phyloP scores from a whole-genome alignment of 2,329 filamentous ascomycete species.

The Colletotrichum godetiae region DNA sequence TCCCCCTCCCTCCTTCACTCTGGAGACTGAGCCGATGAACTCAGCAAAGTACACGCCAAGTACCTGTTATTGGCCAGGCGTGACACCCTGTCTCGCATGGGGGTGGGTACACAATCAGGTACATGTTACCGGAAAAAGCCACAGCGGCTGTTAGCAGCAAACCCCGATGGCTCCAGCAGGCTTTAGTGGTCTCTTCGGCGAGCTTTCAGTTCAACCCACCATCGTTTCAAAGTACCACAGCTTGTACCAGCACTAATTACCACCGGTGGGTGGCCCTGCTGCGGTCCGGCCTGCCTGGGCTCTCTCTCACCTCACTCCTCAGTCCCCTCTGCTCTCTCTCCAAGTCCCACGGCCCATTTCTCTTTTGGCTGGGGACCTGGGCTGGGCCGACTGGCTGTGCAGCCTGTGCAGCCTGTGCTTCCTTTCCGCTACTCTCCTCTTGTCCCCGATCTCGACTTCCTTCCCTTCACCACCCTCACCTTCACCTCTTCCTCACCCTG shows the following conservation, averaged over 20 bases:
- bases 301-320: conserved; percentile 1
- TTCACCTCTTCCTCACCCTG: conserved; percentile 13
- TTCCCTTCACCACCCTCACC: conserved; percentile 20
- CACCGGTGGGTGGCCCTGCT: conserved; percentile 30
- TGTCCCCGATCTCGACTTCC: conserved; percentile 27
- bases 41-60: conserved; percentile 33
- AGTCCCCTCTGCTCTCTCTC: conserved; percentile 6
- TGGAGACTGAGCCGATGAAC: conserved; percentile 33
- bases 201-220: not conserved
- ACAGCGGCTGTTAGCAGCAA: not conserved
- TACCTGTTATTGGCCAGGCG: conserved; percentile 29
- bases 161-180: not conserved
- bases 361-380: conserved; percentile 26
- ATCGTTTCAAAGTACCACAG: not conserved
- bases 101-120: conserved; percentile 6
- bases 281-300: conserved; percentile 29
- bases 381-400: conserved; percentile 32
- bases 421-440: conserved; percentile 23
- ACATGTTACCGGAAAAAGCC: not conserved
- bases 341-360: conserved; percentile 17
- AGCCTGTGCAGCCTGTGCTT: conserved; percentile 7
- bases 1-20: conserved; percentile 11
- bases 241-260: conserved; percentile 27
- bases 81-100: conserved; percentile 31
- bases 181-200: conserved; percentile 3